Conservation (phyloP, 1,139 yeast genomes). For the Saccharomyces hybrid region DNA sequence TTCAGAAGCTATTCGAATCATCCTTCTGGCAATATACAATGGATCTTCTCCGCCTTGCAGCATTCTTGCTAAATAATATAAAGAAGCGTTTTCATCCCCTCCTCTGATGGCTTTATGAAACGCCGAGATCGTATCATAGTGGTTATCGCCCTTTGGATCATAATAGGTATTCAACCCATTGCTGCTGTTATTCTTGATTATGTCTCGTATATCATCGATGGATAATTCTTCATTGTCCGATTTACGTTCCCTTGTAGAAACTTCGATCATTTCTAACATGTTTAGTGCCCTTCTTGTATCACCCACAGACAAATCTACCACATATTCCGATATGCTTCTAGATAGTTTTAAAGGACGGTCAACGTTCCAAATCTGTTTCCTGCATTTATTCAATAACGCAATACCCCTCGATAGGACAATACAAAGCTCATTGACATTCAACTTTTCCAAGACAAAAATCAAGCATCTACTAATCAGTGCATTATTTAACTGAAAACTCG, state of each 20-base stretch:
- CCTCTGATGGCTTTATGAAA: conserved; percentile 90
- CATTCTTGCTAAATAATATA: conserved; percentile 83
- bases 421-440: conserved; percentile 47
- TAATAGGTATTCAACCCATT: conserved; percentile 46
- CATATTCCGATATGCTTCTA: conserved; percentile 53
- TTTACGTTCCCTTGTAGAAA: conserved; percentile 20
- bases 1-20: conserved; percentile 89
- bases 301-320: conserved; percentile 78
- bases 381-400: conserved; percentile 49
- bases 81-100: conserved; percentile 78
- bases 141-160: conserved; percentile 84
- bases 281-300: conserved; percentile 83
- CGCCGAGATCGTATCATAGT: conserved; percentile 90
- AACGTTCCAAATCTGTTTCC: conserved; percentile 38
- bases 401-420: conserved; percentile 58
- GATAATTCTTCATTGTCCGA: conserved; percentile 9
- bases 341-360: conserved; percentile 41
- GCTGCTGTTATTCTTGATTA: conserved; percentile 29
- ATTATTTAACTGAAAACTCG: conserved; percentile 81
- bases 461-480: conserved; percentile 85
- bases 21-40: conserved; percentile 77
- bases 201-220: conserved; percentile 13
- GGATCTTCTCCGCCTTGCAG: conserved; percentile 92
- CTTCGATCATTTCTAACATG: conserved; percentile 54
- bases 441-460: conserved; percentile 70